phyloP scores from a whole-genome alignment of 257 asterid genomes.

The Euphrasia confusa region DNA sequence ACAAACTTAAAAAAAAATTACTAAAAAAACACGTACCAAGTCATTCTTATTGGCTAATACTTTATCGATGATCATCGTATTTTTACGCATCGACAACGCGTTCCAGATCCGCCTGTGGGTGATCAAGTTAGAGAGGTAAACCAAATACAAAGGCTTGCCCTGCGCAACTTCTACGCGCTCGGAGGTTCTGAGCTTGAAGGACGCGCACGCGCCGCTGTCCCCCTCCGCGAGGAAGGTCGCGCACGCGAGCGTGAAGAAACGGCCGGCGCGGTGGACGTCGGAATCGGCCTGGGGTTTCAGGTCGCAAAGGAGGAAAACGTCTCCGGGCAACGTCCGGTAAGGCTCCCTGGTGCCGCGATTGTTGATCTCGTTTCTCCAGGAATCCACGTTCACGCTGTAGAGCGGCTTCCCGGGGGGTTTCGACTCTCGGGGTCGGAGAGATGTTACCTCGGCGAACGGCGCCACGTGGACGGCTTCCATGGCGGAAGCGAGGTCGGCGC shows the following conservation, averaged over 20 bases:
- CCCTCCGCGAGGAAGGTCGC: slow-evolving; percentile 25
- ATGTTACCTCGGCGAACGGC: background rate
- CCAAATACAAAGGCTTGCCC: slow-evolving; percentile 24
- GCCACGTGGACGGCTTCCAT: background rate
- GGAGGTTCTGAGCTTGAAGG: slow-evolving; percentile 28
- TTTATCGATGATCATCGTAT: slow-evolving; percentile 29
- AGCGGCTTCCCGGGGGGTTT: background rate
- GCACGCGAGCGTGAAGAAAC: slow-evolving; percentile 36
- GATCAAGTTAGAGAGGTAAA: slow-evolving; percentile 36
- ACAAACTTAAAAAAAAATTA: too few relatives aligned
- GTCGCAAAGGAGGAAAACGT: background rate
- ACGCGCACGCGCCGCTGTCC: background rate
- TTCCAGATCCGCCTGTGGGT: slow-evolving; percentile 47
- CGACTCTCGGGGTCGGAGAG: background rate
- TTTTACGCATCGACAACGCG: slow-evolving; percentile 32
- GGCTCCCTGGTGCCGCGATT: background rate
- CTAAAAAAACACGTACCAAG: slow-evolving; percentile 17
- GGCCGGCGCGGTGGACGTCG: slow-evolving; percentile 29
- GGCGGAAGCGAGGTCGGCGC: background rate
- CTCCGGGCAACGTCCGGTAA: background rate
- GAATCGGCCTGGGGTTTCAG: background rate
- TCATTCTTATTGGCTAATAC: slow-evolving; percentile 25
- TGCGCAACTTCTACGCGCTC: slow-evolving; percentile 6
- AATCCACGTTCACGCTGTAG: background rate
- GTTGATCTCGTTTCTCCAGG: background rate